A percentile compares a stretch with the other conserved stretches of the same genome.
phyloP scores from a whole-genome alignment of 768 basidiomycete genomes.

The Mycena amicta region DNA sequence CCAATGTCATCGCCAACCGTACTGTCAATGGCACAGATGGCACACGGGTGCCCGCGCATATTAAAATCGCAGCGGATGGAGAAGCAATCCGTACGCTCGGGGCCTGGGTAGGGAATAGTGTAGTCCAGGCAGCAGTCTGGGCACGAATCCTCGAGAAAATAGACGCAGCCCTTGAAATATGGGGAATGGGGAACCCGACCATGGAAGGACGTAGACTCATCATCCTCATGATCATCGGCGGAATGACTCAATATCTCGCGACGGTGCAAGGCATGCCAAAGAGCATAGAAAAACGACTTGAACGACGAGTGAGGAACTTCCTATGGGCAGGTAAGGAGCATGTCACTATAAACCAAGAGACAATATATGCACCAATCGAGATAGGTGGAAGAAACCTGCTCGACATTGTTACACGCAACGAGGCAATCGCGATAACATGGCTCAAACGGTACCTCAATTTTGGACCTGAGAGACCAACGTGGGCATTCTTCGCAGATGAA shows the following conservation, averaged over 20 bases:
- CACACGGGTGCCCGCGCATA: slow-evolving; percentile 14
- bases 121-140: slow-evolving; percentile 29
- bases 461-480: no score
- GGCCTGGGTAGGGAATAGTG: slow-evolving; percentile 33
- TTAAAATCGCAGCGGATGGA: slow-evolving; percentile 32
- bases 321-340: no score
- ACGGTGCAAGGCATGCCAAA: no score
- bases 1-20: slow-evolving; percentile 5
- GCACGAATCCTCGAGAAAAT: slow-evolving; percentile 30
- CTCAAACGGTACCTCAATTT: no score
- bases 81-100: slow-evolving; percentile 34
- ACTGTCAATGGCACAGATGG: neutral
- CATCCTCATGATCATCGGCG: slow-evolving; percentile 30
- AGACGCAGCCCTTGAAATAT: slow-evolving; percentile 19
- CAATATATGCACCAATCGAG: no score
- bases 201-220: slow-evolving; percentile 30
- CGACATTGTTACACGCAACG: no score
- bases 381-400: no score
- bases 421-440: no score
- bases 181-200: slow-evolving; percentile 32
- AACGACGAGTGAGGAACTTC: no score
- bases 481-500: neutral
- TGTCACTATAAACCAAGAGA: no score
- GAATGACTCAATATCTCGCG: no score
- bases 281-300: no score